Evolutionary conservation across 1,139 yeast genomes (phyloP).

Genomic region (Yamadazyma jaroonii): DNA sequence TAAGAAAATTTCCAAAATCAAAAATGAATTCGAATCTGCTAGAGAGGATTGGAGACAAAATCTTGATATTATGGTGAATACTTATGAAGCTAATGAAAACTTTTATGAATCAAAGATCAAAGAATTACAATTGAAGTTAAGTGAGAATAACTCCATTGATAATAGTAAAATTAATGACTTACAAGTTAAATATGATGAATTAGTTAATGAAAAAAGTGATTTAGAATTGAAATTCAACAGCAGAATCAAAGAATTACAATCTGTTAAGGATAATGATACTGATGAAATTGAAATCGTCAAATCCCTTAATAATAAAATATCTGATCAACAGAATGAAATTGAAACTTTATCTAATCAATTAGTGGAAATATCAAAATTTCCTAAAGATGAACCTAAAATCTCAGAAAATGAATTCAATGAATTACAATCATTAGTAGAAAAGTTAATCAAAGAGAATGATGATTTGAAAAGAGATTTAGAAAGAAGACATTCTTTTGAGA

Average conservation of each 20-base stretch:
- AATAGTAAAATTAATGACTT: slow-evolving; percentile 8
- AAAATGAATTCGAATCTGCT: slow-evolving; percentile 48
- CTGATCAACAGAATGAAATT: slow-evolving; percentile 11
- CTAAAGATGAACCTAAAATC: slow-evolving; percentile 5
- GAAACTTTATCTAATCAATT: slow-evolving; percentile 10
- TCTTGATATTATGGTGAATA: slow-evolving; percentile 48
- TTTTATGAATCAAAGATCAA: slow-evolving; percentile 27
- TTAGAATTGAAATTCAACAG: slow-evolving; percentile 5
- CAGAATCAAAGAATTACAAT: not conserved
- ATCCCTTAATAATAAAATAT: slow-evolving; percentile 12
- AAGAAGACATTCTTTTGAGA: slow-evolving; percentile 13
- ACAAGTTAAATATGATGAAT: slow-evolving; percentile 8
- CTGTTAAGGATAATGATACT: not conserved
- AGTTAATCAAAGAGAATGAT: slow-evolving; percentile 11
- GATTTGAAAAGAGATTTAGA: slow-evolving; percentile 13
- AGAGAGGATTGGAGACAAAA: slow-evolving; percentile 58
- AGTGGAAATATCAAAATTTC: slow-evolving; percentile 13
- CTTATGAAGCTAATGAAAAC: slow-evolving; percentile 41
- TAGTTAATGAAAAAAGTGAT: slow-evolving; percentile 2
- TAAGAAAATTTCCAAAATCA: slow-evolving; percentile 34
- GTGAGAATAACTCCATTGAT: slow-evolving; percentile 7
- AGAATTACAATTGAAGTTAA: slow-evolving; percentile 15
- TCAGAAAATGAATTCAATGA: slow-evolving; percentile 6
- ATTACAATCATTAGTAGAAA: slow-evolving; percentile 3
- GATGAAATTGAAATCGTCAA: slow-evolving; percentile 1